Evolutionary conservation across 148 eudicot genomes (phyloP).

Genomic region (Camellia granthamiana): DNA sequence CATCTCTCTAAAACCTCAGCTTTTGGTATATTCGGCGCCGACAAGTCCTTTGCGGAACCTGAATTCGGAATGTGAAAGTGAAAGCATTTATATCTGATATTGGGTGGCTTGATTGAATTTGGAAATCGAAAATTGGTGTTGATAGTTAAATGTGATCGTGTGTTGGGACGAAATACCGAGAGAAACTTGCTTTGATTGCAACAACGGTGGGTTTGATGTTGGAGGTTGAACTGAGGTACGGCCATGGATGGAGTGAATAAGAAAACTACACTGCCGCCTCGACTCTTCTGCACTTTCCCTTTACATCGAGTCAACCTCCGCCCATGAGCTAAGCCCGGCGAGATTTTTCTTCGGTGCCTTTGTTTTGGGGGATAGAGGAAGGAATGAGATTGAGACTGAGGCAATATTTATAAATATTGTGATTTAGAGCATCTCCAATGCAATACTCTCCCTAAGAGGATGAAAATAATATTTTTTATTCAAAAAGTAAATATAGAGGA

Average conservation of each 20-base stretch:
- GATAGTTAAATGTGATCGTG: background rate
- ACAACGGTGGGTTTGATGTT: background rate
- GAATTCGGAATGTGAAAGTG: background rate
- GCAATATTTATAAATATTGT: too few relatives aligned
- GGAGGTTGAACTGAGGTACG: background rate
- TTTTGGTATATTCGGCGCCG: background rate
- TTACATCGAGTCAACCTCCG: too few relatives aligned
- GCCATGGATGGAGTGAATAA: constrained; percentile 17
- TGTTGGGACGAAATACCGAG: background rate
- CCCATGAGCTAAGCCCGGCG: too few relatives aligned
- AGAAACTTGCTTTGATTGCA: background rate
- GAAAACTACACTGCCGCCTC: too few relatives aligned
- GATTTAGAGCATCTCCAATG: too few relatives aligned
- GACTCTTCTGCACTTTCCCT: too few relatives aligned
- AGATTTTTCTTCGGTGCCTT: too few relatives aligned
- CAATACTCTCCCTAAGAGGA: too few relatives aligned
- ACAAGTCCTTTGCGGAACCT: background rate
- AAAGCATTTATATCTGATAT: background rate
- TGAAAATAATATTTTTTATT: too few relatives aligned
- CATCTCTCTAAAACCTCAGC: background rate
- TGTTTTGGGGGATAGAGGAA: too few relatives aligned
- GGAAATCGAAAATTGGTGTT: constrained; percentile 4
- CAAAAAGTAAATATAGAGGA: too few relatives aligned
- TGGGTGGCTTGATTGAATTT: background rate
- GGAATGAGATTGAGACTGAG: too few relatives aligned